A percentile compares a stretch with the other conserved stretches of the same genome.
Conservation (phyloP, 805 yeast species). For the Babjeviella inositovora region DNA sequence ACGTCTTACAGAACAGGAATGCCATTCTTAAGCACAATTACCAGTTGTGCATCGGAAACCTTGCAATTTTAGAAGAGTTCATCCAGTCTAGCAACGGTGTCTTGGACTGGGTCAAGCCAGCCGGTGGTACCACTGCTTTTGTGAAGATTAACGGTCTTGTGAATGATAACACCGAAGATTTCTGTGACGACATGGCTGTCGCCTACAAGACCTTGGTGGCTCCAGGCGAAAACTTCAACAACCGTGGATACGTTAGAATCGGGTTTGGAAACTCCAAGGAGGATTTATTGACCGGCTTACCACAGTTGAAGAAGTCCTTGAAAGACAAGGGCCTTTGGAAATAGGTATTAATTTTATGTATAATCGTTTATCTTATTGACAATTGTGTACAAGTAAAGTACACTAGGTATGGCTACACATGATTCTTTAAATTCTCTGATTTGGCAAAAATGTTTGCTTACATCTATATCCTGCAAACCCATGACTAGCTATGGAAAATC, state of each 20-base stretch:
- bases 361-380: too few relatives aligned
- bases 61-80: conserved; percentile 15
- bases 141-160: conserved; percentile 13
- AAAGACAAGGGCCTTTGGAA: conserved; percentile 1
- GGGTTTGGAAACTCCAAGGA: conserved; percentile 27
- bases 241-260: conserved; percentile 23
- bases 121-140: conserved; percentile 30
- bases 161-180: conserved; percentile 10
- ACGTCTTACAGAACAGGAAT: conserved; percentile 17
- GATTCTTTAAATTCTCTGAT: too few relatives aligned
- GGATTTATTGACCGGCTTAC: conserved; percentile 17
- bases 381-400: too few relatives aligned
- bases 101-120: conserved; percentile 22
- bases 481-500: too few relatives aligned
- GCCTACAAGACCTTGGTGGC: conserved; percentile 18
- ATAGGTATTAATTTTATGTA: too few relatives aligned
- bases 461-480: too few relatives aligned
- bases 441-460: too few relatives aligned
- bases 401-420: too few relatives aligned
- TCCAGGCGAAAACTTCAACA: conserved; percentile 31
- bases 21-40: conserved; percentile 20
- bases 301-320: conserved; percentile 6
- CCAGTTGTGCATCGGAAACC: conserved; percentile 18
- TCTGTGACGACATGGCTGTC: conserved; percentile 18
- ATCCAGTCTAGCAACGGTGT: conserved; percentile 12